Evolutionary conservation across 164 flowering plant species (phyloP).

Genomic region (Nymphaea colorata): DNA sequence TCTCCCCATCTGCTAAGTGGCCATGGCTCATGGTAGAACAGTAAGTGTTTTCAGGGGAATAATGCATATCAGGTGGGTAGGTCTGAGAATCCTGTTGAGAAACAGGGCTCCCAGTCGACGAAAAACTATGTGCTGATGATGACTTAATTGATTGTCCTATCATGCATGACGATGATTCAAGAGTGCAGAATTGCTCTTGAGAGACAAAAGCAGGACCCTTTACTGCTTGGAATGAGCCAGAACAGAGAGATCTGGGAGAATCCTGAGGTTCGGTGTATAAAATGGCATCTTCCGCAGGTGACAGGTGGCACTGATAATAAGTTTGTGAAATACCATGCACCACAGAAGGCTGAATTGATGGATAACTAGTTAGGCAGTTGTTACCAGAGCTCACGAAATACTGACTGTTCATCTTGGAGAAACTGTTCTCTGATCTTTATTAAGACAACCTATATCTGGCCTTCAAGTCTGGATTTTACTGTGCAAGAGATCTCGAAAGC

Average conservation of each 20-base stretch:
- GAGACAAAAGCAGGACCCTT: conserved; percentile 12
- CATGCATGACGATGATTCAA: conserved; percentile 36
- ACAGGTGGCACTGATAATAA: conserved; percentile 7
- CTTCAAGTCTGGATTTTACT: not conserved
- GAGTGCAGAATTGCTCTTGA: conserved; percentile 27
- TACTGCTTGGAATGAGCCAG: conserved; percentile 17
- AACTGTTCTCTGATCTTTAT: not conserved
- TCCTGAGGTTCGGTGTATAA: conserved; percentile 15
- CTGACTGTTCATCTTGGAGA: conserved; percentile 6
- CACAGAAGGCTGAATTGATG: conserved; percentile 29
- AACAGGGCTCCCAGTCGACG: conserved; percentile 30
- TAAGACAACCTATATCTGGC: conserved; percentile 3
- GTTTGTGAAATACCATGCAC: conserved; percentile 11
- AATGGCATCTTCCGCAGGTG: conserved; percentile 17
- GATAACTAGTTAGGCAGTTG: conserved; percentile 1
- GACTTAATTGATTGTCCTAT: conserved; percentile 21
- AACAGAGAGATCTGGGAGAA: conserved; percentile 13
- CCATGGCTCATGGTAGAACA: conserved; percentile 31
- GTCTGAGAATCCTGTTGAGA: conserved; percentile 35
- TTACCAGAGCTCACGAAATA: conserved; percentile 3
- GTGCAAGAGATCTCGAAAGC: not conserved
- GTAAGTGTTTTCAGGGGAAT: conserved; percentile 26
- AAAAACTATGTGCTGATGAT: conserved; percentile 35
- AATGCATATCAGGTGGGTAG: conserved; percentile 20
- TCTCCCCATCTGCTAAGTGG: conserved; percentile 23